These are phyloP conservation scores for Blakeslea trispora DNA, from an alignment of 371 early-diverging fungal genomes.

Conservation along the genomic window DNA sequence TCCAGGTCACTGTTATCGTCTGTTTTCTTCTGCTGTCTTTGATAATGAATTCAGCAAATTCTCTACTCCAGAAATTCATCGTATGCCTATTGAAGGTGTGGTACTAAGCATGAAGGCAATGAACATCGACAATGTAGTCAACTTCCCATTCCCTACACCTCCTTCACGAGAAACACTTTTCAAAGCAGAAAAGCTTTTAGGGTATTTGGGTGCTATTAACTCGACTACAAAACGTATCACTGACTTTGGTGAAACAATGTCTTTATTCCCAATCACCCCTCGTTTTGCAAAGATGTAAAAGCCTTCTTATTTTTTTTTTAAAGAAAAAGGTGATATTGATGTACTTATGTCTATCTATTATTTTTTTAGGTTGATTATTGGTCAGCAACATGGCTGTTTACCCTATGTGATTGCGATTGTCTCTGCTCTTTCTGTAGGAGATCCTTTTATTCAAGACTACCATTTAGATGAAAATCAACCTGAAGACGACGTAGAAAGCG, in stretches of 20 bases:
- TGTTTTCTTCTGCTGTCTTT: slow-evolving; percentile 96
- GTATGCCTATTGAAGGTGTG: slow-evolving; percentile 94
- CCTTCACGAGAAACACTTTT: slow-evolving; percentile 68
- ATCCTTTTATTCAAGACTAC: slow-evolving; percentile 81
- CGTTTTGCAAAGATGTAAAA: slow-evolving; percentile 90
- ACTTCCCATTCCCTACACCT: slow-evolving; percentile 96
- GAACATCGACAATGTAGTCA: slow-evolving; percentile 90
- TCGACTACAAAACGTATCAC: slow-evolving; percentile 73
- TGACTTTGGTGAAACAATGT: slow-evolving; percentile 86
- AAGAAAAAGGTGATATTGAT: background rate
- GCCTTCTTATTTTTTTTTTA: background rate
- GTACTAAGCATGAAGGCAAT: slow-evolving; percentile 96
- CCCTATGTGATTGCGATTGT: slow-evolving; percentile 89
- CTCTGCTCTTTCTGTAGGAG: slow-evolving; percentile 89
- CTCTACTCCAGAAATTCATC: slow-evolving; percentile 91
- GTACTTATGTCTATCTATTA: background rate
- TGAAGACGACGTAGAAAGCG: slow-evolving; percentile 41
- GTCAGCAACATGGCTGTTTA: slow-evolving; percentile 79
- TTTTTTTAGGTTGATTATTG: slow-evolving; percentile 74
- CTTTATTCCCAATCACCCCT: slow-evolving; percentile 93
- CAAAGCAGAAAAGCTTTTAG: slow-evolving; percentile 74
- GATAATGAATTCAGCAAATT: slow-evolving; percentile 88
- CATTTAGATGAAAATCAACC: slow-evolving; percentile 54
- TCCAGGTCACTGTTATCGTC: slow-evolving; percentile 96
- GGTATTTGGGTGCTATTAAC: slow-evolving; percentile 77